Evolutionary conservation across 2,329 filamentous ascomycete species (phyloP), one percentile per base, ranked within the genome.

Genomic region (Periconia sp.): DNA sequence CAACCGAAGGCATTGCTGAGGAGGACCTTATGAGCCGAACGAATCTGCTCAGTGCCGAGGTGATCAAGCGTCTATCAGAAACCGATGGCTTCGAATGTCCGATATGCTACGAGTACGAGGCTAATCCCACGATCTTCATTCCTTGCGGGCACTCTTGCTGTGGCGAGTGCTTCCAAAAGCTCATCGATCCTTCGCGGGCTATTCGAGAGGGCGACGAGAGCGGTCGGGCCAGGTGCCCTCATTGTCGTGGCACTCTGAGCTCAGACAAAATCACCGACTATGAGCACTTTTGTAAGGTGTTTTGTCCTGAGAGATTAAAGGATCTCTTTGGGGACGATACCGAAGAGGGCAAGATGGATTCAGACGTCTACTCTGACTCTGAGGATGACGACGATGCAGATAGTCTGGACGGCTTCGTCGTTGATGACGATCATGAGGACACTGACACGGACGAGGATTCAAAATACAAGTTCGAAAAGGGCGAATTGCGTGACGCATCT

Each of bases 91-190:
- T 92, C 36, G 86, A 92, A 63, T 95, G 91, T 59, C 88, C 88
- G 0, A 84, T 94, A 15, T 96, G 91, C 65, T 85, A 88, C 45
- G 91, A 96, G 58, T 84, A 78, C 2, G 82, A 86, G 5, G 77
- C 80, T 11, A 91, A 92, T 49, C 88, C 89, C 0, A 81, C 81
- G 3, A 88, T 95, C 50, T 86, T 92, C 66, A 77, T 89, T 37
- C 89, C 89, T 1, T 96, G 91, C 60, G 91, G 91, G 2, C 91
- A 96, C 61, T 83, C 86, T 46, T 84, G 84, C 17, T 96, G 91
- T 68, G 74, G 79, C 1, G 86, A 91, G 50, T 96, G 91, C 63
- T 84, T 94, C 48, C 78, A 82, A 5, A 82, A 80, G 40, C 78
- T 95, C 33, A 78, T 68, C 11, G 88, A 89, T 49, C 83, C 84